Percentiles rank a stretch among this genome's conserved stretches.
These are phyloP conservation scores for Cetradonia linearis DNA, from an alignment of 495 filamentous ascomycete species.

Conservation along the genomic window DNA sequence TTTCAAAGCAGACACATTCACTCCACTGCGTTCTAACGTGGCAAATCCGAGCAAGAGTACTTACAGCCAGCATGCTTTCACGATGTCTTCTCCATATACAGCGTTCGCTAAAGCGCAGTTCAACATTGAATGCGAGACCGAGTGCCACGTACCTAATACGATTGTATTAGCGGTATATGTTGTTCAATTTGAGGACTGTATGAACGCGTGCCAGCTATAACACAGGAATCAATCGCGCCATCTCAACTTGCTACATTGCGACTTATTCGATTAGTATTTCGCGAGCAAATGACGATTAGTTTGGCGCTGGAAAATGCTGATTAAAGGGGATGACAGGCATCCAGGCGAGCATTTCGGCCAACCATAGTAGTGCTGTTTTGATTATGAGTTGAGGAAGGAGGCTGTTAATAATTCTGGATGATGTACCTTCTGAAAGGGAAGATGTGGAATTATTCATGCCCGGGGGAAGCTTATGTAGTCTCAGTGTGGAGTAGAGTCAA, in stretches of 20 bases:
- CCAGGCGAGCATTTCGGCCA: too few species aligned
- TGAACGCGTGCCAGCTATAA: conserved; percentile 3
- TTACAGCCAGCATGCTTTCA: too few species aligned
- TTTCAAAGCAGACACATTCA: background rate
- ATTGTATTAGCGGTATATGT: background rate
- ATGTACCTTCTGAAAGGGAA: background rate
- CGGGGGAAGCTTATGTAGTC: background rate
- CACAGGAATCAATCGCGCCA: background rate
- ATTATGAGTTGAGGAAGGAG: background rate
- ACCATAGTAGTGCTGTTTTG: background rate
- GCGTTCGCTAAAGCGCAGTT: background rate
- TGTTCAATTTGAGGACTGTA: background rate
- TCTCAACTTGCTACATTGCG: background rate
- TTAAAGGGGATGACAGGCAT: background rate
- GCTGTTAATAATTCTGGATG: background rate
- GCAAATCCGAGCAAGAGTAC: too few species aligned
- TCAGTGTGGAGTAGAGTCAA: background rate
- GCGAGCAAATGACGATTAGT: background rate
- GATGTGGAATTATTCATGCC: background rate
- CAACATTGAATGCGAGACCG: background rate
- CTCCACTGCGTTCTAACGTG: background rate
- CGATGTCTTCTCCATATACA: background rate
- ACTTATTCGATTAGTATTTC: background rate
- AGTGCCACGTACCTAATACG: background rate
- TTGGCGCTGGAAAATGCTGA: background rate